Percentiles rank a stretch among this genome's conserved stretches.
phyloP scores from a whole-genome alignment of 139 green algal genomes.

The Auxenochlorella protothecoides region DNA sequence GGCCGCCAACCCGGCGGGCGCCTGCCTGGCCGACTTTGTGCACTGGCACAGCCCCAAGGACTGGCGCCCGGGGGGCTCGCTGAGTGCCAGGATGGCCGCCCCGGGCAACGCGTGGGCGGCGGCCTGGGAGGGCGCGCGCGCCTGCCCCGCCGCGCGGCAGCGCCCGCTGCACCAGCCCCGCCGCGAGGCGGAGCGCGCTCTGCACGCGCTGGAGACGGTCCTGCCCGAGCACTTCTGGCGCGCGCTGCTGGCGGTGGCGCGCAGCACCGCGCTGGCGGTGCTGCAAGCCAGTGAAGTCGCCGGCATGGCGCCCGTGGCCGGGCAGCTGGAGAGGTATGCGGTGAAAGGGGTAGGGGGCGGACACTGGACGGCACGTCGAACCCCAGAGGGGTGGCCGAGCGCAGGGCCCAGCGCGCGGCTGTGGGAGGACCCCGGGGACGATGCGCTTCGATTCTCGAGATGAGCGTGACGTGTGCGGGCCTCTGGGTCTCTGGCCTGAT shows the following conservation, averaged over 20 bases:
- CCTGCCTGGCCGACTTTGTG: constrained; percentile 70
- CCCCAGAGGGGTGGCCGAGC: too few relatives aligned
- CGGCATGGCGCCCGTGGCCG: too few relatives aligned
- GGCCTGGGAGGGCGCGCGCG: constrained; percentile 49
- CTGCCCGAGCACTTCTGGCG: constrained; percentile 36
- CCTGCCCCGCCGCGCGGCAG: constrained; percentile 43
- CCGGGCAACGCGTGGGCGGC: constrained; percentile 40
- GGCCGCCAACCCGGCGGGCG: constrained; percentile 69
- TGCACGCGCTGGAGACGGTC: constrained; percentile 71
- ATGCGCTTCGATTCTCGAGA: too few relatives aligned
- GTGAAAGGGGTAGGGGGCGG: too few relatives aligned
- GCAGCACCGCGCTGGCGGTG: constrained; percentile 29
- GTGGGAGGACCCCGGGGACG: too few relatives aligned
- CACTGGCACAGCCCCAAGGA: constrained; percentile 69
- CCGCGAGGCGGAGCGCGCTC: constrained; percentile 58
- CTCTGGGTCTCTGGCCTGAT: too few relatives aligned
- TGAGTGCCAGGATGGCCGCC: constrained; percentile 19
- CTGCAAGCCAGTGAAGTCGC: constrained; percentile 16
- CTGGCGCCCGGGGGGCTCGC: constrained; percentile 19
- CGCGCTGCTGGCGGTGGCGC: constrained; percentile 43
- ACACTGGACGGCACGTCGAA: too few relatives aligned
- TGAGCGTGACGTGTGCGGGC: too few relatives aligned
- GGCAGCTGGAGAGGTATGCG: too few relatives aligned
- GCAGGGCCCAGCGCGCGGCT: too few relatives aligned
- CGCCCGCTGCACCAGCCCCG: constrained; percentile 53